Percentiles rank a stretch among this genome's conserved stretches.
phyloP scores from a whole-genome alignment of 305 asterid species.

The Stenogyne calaminthoides region DNA sequence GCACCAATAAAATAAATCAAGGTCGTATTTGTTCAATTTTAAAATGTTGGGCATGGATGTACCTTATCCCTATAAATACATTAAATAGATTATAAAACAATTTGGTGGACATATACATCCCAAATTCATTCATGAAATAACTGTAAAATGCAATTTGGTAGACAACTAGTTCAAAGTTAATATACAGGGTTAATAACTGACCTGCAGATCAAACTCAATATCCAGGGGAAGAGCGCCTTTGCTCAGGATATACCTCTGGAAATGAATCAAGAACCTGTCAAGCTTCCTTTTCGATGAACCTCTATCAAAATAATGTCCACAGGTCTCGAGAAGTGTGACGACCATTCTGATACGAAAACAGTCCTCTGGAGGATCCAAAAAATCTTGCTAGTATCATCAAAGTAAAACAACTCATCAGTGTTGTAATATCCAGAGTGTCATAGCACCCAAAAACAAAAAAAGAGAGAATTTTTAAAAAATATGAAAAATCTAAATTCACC shows the following conservation, averaged over 20 bases:
- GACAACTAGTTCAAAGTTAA: conserved; percentile 5
- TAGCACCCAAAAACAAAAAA: background rate
- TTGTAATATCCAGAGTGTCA: conserved; percentile 17
- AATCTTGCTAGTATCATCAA: conserved; percentile 71
- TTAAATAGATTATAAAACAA: background rate
- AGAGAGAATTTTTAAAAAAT: background rate
- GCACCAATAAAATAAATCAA: too few species aligned
- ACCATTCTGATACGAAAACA: conserved; percentile 96
- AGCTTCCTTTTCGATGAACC: conserved; percentile 98
- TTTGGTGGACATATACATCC: background rate
- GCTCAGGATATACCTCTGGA: conserved; percentile 87
- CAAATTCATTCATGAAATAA: background rate
- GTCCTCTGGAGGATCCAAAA: conserved; percentile 95
- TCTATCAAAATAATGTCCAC: conserved; percentile 98
- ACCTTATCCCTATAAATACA: background rate
- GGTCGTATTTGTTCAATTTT: too few species aligned
- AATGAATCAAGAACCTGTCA: conserved; percentile 90
- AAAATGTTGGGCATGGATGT: too few species aligned
- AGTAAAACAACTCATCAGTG: conserved; percentile 36
- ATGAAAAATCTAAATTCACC: background rate
- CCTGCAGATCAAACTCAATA: conserved; percentile 98
- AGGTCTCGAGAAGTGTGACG: conserved; percentile 89
- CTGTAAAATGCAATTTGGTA: conserved; percentile 3
- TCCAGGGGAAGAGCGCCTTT: conserved; percentile 92
- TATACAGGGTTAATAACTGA: conserved; percentile 34